These are phyloP conservation scores for Ogataea saltuana DNA, from an alignment of 805 yeast species.

Conservation along the genomic window DNA sequence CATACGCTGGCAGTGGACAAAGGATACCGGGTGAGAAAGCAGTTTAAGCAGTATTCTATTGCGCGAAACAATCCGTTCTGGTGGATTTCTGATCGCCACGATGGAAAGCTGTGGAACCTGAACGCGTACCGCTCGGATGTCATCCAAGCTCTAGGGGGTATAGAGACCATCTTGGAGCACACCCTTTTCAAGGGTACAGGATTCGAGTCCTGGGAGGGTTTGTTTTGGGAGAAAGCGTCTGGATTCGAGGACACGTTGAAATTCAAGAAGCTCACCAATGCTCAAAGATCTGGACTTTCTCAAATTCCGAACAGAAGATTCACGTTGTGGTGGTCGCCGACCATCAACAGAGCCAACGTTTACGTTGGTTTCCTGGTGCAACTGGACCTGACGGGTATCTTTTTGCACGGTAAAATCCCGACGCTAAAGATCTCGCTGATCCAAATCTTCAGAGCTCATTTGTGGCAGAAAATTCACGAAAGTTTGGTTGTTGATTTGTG, in stretches of 20 bases:
- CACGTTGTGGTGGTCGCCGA: conserved; percentile 99
- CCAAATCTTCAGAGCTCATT: conserved; percentile 95
- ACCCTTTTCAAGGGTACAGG: conserved; percentile 96
- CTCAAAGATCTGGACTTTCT: conserved; percentile 94
- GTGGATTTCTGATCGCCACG: conserved; percentile 95
- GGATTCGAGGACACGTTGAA: conserved; percentile 97
- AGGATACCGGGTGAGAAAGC: conserved; percentile 83
- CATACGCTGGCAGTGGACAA: conserved; percentile 93
- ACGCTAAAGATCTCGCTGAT: conserved; percentile 92
- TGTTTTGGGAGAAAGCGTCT: conserved; percentile 97
- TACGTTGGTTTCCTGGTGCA: conserved; percentile 97
- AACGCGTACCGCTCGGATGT: conserved; percentile 93
- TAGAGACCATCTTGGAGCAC: conserved; percentile 93
- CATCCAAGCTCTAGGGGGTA: conserved; percentile 95
- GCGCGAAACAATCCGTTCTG: conserved; percentile 85
- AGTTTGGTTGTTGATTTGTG: conserved; percentile 90
- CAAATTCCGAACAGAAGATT: conserved; percentile 97
- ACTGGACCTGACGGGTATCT: conserved; percentile 93
- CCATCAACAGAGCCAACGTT: conserved; percentile 96
- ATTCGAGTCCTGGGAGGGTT: conserved; percentile 96
- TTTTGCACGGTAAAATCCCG: conserved; percentile 96
- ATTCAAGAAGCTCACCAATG: conserved; percentile 92
- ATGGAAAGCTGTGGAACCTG: conserved; percentile 93
- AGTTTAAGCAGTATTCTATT: conserved; percentile 71
- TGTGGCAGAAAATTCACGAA: conserved; percentile 99